Base-by-base conservation (phyloP, 371 early-diverging fungal species). In the Rhizopus delemar region DNA sequence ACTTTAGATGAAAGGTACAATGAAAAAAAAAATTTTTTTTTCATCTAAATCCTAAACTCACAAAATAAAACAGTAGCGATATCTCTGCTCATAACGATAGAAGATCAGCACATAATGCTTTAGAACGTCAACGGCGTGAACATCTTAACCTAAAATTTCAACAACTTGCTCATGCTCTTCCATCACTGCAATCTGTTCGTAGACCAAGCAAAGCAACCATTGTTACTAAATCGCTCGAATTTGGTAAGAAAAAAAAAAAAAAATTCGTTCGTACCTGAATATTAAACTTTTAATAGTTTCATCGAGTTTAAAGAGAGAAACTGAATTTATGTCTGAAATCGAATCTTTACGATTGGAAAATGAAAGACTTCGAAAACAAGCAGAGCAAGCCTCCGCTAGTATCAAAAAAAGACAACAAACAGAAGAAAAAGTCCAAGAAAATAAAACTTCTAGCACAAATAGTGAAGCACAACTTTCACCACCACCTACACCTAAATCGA, bases 71-170 rank as follows among this genome's bases (percentile, higher is more conserved):
- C 16, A 33, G 29, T 43, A 74, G 69, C 57, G 74, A 74, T 13
- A 49, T 62, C n/a, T 68, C 72, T 13, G 69, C 70, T 33, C 67
- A 68, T 36, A 61, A 66, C 51, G 72, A 72, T 48, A 89, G 78
- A 76, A 75, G 71, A 73, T 87, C 88, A n/a, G 88, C 82, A 43
- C 92, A 91, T 66, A 91, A 91, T 56, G 90, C 90, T 29, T 75
- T 89, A 28, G 92, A 91, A 62, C 79, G 92, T 16, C 90, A 90
- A 57, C 79, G 92, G 50, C 83, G 92, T 33, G 92, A 91, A 70
- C 81, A 81, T 28, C 80, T 91, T 41, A 90, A 90, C 65, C 73
- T 73, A 13, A 85, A 88, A 66, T 90, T 91, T 65, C 89, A 87
- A 64, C 89, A 91, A 50, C 74, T 91, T 28, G 92, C 92, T 7